Evolutionary conservation across 495 filamentous ascomycete species (phyloP).

Genomic region (Parmelia sp.): DNA sequence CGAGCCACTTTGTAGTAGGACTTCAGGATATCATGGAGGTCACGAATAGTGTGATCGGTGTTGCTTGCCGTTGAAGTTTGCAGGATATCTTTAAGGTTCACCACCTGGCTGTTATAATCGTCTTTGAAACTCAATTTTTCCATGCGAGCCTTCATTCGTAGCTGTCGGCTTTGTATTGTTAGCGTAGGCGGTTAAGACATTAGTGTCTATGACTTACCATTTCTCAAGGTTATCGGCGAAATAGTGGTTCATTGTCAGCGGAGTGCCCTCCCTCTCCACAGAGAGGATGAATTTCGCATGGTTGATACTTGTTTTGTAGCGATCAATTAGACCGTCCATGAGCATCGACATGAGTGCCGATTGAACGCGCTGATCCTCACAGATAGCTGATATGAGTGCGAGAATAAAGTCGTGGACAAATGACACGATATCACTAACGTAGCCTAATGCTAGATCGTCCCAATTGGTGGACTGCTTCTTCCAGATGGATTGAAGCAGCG

Average conservation of each 20-base stretch:
- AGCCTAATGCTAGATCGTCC: constrained; percentile 39
- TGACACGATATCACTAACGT: constrained; percentile 43
- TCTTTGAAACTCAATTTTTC: background rate
- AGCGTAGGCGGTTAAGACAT: background rate
- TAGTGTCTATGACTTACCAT: background rate
- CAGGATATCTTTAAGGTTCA: constrained; percentile 24
- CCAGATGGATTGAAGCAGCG: constrained; percentile 42
- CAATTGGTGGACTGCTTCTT: constrained; percentile 52
- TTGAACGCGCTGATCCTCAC: constrained; percentile 35
- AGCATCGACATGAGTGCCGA: constrained; percentile 37
- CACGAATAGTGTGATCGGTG: constrained; percentile 38
- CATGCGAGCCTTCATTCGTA: constrained; percentile 26
- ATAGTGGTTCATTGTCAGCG: constrained; percentile 34
- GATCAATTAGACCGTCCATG: constrained; percentile 36
- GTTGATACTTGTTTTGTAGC: constrained; percentile 39
- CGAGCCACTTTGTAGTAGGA: constrained; percentile 56
- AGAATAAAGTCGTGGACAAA: constrained; percentile 45
- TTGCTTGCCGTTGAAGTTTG: constrained; percentile 30
- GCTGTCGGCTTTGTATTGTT: constrained; percentile 17
- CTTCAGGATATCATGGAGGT: constrained; percentile 52
- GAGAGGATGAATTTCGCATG: constrained; percentile 43
- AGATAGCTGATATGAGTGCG: constrained; percentile 32
- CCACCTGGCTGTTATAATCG: constrained; percentile 11
- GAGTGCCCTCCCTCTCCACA: constrained; percentile 41
- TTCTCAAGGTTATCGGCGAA: background rate